Percentiles rank a stretch among this genome's conserved stretches.
These are phyloP conservation scores for Panaeolus cyanescens DNA, from an alignment of 768 basidiomycete genomes.

Conservation along the genomic window DNA sequence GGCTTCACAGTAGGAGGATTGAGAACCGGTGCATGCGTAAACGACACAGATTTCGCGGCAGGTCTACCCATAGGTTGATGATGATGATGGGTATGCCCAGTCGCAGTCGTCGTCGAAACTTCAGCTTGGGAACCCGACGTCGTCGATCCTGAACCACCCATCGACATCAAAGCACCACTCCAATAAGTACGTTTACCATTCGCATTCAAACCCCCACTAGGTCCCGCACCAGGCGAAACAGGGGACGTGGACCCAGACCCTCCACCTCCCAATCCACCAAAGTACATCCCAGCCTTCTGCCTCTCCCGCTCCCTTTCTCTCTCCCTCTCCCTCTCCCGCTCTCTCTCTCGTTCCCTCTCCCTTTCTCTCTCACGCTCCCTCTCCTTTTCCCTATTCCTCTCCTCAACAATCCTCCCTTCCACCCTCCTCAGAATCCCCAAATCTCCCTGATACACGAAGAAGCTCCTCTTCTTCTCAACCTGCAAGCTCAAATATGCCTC, in stretches of 20 bases:
- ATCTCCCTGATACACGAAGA: conserved; percentile 91
- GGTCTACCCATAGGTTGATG: conserved; percentile 34
- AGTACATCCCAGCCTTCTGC: conserved; percentile 31
- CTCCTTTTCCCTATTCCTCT: conserved; percentile 37
- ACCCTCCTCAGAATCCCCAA: conserved; percentile 70
- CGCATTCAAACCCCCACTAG: conserved; percentile 23
- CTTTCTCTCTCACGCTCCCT: conserved; percentile 34
- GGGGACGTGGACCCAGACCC: conserved; percentile 24
- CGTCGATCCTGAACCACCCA: conserved; percentile 12
- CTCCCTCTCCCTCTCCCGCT: conserved; percentile 62
- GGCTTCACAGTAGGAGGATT: conserved; percentile 11
- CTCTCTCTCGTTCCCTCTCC: conserved; percentile 23
- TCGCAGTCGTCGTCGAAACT: not conserved
- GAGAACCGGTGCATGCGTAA: conserved; percentile 33
- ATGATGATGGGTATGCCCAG: conserved; percentile 10
- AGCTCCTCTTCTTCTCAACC: conserved; percentile 74
- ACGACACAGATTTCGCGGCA: conserved; percentile 53
- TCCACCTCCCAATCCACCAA: conserved; percentile 28
- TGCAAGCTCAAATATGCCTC: conserved; percentile 95
- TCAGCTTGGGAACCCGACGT: not conserved
- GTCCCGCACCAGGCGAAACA: conserved; percentile 11
- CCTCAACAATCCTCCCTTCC: conserved; percentile 53
- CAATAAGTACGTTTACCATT: conserved; percentile 34
- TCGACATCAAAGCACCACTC: conserved; percentile 10
- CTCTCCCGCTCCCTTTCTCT: conserved; percentile 43